Evolutionary conservation across 2,329 filamentous ascomycete species (phyloP).

Genomic region (Claviceps capensis): DNA sequence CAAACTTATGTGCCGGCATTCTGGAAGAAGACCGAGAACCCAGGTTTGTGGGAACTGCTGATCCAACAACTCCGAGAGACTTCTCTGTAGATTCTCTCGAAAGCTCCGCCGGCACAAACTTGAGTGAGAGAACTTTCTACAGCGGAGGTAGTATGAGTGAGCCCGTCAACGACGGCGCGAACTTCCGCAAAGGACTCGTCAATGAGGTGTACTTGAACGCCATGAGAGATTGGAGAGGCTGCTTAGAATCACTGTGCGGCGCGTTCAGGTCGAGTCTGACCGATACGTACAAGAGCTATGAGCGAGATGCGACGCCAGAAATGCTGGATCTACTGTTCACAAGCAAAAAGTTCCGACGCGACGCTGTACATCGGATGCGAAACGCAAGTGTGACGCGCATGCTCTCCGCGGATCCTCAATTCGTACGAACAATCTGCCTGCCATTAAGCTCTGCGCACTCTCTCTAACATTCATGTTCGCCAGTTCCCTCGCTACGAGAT

Average conservation of each 20-base stretch:
- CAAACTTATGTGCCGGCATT: conserved; percentile 26
- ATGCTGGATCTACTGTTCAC: conserved; percentile 29
- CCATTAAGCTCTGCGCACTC: background rate
- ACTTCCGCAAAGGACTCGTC: conserved; percentile 8
- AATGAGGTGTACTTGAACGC: conserved; percentile 23
- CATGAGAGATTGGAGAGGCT: conserved; percentile 31
- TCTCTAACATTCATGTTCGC: background rate
- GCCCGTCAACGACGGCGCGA: conserved; percentile 14
- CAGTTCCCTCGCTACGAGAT: conserved; percentile 32
- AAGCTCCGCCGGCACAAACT: conserved; percentile 14
- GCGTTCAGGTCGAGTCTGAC: conserved; percentile 27
- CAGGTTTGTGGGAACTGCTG: conserved; percentile 10
- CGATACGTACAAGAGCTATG: conserved; percentile 31
- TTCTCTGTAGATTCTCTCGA: conserved; percentile 18
- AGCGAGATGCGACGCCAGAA: conserved; percentile 27
- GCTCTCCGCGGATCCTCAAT: conserved; percentile 29
- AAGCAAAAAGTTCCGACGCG: conserved; percentile 27
- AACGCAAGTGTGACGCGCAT: conserved; percentile 29
- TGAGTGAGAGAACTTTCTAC: conserved; percentile 24
- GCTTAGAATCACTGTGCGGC: conserved; percentile 27
- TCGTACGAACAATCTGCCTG: conserved; percentile 16
- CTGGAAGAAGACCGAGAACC: conserved; percentile 25
- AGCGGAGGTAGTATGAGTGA: conserved; percentile 23
- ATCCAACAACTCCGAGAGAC: conserved; percentile 14
- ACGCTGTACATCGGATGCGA: conserved; percentile 31